A percentile compares a stretch with the other conserved stretches of the same genome.
Conservation (phyloP, 164 flowering plant species). For the Magnolia sinica region DNA sequence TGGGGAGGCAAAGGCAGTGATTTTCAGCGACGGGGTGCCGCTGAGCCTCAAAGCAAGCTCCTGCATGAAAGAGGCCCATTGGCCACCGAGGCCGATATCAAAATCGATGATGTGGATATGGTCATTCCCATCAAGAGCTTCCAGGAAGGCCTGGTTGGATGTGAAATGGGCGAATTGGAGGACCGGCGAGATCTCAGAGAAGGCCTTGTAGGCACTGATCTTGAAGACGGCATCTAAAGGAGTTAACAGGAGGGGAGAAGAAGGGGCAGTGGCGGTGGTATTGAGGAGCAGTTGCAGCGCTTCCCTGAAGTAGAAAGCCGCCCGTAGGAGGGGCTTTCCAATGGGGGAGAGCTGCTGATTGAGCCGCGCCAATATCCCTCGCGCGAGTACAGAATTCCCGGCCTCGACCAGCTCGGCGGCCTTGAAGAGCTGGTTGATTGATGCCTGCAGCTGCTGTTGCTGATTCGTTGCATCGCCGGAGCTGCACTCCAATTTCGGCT, state of each 20-base stretch:
- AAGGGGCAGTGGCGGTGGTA: conserved; percentile 14
- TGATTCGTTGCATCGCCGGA: conserved; percentile 5
- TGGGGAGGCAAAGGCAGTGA: conserved; percentile 63
- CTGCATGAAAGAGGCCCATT: conserved; percentile 92
- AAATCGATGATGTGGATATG: conserved; percentile 65
- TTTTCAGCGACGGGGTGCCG: conserved; percentile 49
- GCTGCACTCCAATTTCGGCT: not conserved
- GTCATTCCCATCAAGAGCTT: conserved; percentile 44
- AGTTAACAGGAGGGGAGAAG: not conserved
- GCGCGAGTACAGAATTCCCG: conserved; percentile 85
- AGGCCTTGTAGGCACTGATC: conserved; percentile 64
- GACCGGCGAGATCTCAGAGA: conserved; percentile 72
- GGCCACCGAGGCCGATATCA: conserved; percentile 75
- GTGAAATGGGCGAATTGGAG: conserved; percentile 73
- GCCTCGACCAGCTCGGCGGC: conserved; percentile 85
- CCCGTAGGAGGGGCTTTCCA: conserved; percentile 75
- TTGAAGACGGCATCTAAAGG: conserved; percentile 54
- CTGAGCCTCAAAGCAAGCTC: conserved; percentile 51
- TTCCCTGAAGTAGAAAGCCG: conserved; percentile 82
- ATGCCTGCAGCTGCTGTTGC: conserved; percentile 44
- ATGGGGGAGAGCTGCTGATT: conserved; percentile 93
- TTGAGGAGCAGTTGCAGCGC: conserved; percentile 55
- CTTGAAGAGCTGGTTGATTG: conserved; percentile 66
- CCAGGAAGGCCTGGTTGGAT: conserved; percentile 74
- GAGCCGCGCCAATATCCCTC: conserved; percentile 99